Evolutionary conservation across 2,329 filamentous ascomycete species (phyloP).

Genomic region (Verticillium albo-atrum): DNA sequence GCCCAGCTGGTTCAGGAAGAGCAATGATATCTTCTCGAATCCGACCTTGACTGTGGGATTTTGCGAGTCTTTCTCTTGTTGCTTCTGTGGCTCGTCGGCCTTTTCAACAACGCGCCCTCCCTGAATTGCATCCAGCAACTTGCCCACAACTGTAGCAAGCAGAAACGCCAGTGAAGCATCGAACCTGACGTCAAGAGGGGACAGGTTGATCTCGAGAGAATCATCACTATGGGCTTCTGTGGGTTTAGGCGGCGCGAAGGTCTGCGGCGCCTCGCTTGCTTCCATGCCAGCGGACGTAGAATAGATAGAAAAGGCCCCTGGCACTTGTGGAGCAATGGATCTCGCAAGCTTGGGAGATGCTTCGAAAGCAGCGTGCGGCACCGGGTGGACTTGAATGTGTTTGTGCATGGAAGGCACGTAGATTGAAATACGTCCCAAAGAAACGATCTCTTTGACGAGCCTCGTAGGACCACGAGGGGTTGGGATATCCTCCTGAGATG

Average conservation of each 20-base stretch:
- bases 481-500: constrained; percentile 32
- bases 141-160: constrained; percentile 44
- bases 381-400: constrained; percentile 31
- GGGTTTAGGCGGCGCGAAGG: not conserved
- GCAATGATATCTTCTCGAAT: constrained; percentile 45
- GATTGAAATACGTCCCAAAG: constrained; percentile 44
- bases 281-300: constrained; percentile 7
- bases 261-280: constrained; percentile 2
- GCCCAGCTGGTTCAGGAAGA: constrained; percentile 50
- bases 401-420: constrained; percentile 49
- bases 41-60: constrained; percentile 38
- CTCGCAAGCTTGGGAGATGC: constrained; percentile 21
- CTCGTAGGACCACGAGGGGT: constrained; percentile 50
- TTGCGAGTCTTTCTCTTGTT: constrained; percentile 5
- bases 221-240: constrained; percentile 18
- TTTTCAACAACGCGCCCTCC: constrained; percentile 7
- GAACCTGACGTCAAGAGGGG: constrained; percentile 47
- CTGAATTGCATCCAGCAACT: constrained; percentile 42
- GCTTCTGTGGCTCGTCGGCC: constrained; percentile 5
- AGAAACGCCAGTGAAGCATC: constrained; percentile 54
- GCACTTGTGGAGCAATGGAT: constrained; percentile 47
- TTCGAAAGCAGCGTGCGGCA: constrained; percentile 21
- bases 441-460: constrained; percentile 52
- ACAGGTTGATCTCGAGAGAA: constrained; percentile 45
- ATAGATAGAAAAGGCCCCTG: constrained; percentile 57